Evolutionary conservation across 148 eudicot genomes (phyloP), one percentile per base, ranked within the genome.

Genomic region (Spergularia bocconei): DNA sequence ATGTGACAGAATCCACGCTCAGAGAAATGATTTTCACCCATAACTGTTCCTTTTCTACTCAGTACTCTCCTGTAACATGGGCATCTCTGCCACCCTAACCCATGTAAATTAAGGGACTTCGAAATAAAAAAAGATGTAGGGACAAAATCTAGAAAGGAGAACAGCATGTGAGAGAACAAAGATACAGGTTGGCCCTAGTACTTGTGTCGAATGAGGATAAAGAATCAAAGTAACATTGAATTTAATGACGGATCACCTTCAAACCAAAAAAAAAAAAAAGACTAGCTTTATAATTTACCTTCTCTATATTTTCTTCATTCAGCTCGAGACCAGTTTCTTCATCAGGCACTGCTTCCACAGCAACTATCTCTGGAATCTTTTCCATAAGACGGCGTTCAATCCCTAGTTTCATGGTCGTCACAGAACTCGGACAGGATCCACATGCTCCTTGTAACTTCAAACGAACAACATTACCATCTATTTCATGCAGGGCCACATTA

Each of bases 311-410:
- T 70, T 91, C 98, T 79, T 91, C 98, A 73, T 94, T 91, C 64
- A 94, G 69, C 83, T 94, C 97, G 73, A 94, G 93, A 48, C 97
- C 97, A 77, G 93, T 91, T 85, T 94, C 98, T 84, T 89, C 92
- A 85, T 91, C 97, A 53, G 90, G 84, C 56, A 94, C 36, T 65
- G 93, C 83, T 83, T 94, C 98, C 38, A 94, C 93, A 6, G 93
- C 97, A 82, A 90, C 89, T 67, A 94, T 82, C 82, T 94, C 98
- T 54, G 98, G 96, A 39, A 94, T 87, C 86, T 91, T 91, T 72
- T 94, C 98, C 91, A 90, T 90, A 53, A 94, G 84, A 39, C 96
- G 93, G 21, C 88, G 91, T 83, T 94, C 98, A 75, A 94, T 91
- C 44, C 98, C 97, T 87, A 94, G 66, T 81, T 89, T 91, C 98